Evolutionary conservation across 1,284 basidiomycete species (phyloP).

Genomic region (Marasmius tenuissimus): DNA sequence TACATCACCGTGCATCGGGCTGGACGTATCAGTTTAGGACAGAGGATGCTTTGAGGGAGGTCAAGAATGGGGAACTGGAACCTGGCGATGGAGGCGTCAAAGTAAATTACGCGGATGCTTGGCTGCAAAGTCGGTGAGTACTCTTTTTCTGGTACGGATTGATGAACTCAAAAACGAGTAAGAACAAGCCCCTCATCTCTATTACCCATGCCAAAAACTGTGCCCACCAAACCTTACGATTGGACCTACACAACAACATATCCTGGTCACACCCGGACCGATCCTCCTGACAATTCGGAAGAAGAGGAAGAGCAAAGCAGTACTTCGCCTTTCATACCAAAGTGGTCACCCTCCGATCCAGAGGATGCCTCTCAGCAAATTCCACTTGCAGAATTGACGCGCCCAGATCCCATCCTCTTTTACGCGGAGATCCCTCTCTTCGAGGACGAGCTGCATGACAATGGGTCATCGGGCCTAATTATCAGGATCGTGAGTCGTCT

Average conservation of each 20-base stretch:
- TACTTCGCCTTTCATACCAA: conserved; percentile 11
- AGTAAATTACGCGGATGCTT: conserved; percentile 92
- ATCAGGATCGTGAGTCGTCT: conserved; percentile 76
- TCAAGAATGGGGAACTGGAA: conserved; percentile 77
- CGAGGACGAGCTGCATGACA: conserved; percentile 94
- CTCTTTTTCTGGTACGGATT: conserved; percentile 10
- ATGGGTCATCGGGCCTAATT: conserved; percentile 81
- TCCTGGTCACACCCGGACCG: conserved; percentile 53
- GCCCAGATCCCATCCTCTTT: conserved; percentile 92
- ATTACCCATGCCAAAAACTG: conserved; percentile 70
- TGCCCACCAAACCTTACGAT: conserved; percentile 87
- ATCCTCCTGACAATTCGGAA: neutral
- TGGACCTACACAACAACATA: conserved; percentile 98
- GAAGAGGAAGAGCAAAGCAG: neutral
- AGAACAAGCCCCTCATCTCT: conserved; percentile 66
- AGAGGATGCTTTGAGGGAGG: conserved; percentile 67
- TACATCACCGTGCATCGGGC: conserved; percentile 62
- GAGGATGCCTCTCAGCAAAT: conserved; percentile 61
- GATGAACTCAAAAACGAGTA: conserved; percentile 13
- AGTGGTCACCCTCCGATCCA: conserved; percentile 56
- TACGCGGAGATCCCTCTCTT: conserved; percentile 92
- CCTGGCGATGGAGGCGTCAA: conserved; percentile 88
- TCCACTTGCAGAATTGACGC: conserved; percentile 80
- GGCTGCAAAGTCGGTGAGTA: conserved; percentile 83
- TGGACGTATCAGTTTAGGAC: conserved; percentile 74